Base-by-base conservation (phyloP, 805 yeast genomes). In the Limtongia smithiae region DNA sequence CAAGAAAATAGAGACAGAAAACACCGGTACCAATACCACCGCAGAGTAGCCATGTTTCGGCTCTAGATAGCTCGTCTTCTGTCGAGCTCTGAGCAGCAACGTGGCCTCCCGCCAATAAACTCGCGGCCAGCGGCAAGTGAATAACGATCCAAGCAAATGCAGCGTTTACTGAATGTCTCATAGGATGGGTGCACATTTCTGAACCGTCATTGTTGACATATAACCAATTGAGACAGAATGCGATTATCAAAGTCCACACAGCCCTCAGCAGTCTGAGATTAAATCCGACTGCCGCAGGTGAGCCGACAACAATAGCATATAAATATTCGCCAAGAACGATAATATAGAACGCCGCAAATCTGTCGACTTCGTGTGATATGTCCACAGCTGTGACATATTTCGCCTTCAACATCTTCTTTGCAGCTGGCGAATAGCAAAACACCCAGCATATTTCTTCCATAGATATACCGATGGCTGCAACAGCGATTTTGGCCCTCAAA, bases 321-420 rank as follows among this genome's bases (percentile, higher is more conserved):
- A 80, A 64, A 55, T 79, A 81, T 55, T 81, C 85, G 31, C 86
- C 86, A 54, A 81, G 71, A 3, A 83, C 84, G 63, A 82, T 80
- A 55, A 80, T 73, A 46, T 71, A 80, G 59, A 81, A 81, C 0
- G 81, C 78, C 2, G 76, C 71, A 58, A 70, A 72, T 47, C 86
- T 63, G 59, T 82, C 86, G 24, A 79, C 82, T 60, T 80, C 84
- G 60, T 81, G 85, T 55, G 80, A 85, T 48, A 82, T 78, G 60
- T 79, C 80, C 51, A 80, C 61, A 1, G 85, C 85, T 0, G 86
- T 79, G 9, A 82, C 73, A 47, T 71, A 73, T 12, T 68, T 70
- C 44, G 76, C 61, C 9, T 69, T 64, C 52, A 80, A 47, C 17
- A 63, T n/a, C 30, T 60, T 69, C 58, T 78, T 78, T 48, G 70